Evolutionary conservation across 2,329 filamentous ascomycete species (phyloP).

Genomic region (Talaromyces sp.): DNA sequence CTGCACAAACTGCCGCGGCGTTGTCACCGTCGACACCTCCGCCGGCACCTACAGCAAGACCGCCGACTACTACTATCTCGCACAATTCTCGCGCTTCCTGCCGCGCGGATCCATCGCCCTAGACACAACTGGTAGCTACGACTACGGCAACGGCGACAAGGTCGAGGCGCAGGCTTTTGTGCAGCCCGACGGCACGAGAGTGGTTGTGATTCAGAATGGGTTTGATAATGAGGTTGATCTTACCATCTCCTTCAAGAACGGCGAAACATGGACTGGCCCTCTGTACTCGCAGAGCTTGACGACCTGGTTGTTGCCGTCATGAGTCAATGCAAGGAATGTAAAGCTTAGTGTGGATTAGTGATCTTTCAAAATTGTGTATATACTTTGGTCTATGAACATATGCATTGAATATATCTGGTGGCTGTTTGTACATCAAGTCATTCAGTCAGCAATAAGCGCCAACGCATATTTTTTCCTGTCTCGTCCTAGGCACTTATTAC

Average conservation of each 20-base stretch:
- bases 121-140: slow-evolving; percentile 41
- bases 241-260: slow-evolving; percentile 18
- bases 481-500: background rate
- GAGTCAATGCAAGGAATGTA: background rate
- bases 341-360: background rate
- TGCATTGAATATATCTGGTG: background rate
- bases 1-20: background rate
- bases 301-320: slow-evolving; percentile 23
- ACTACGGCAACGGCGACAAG: slow-evolving; percentile 31
- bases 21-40: slow-evolving; percentile 1
- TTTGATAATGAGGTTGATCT: slow-evolving; percentile 44
- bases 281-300: slow-evolving; percentile 24
- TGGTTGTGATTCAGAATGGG: slow-evolving; percentile 46
- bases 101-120: slow-evolving; percentile 27
- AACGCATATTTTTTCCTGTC: background rate
- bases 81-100: slow-evolving; percentile 4
- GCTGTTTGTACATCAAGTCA: too few relatives aligned
- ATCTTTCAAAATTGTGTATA: background rate
- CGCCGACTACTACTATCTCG: slow-evolving; percentile 1
- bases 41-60: slow-evolving; percentile 5
- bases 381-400: background rate
- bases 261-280: slow-evolving; percentile 24
- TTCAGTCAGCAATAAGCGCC: too few relatives aligned
- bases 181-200: slow-evolving; percentile 44
- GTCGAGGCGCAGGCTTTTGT: slow-evolving; percentile 44